phyloP scores from a whole-genome alignment of 2,329 filamentous ascomycete species.

The Dendrostoma leiphaemia region DNA sequence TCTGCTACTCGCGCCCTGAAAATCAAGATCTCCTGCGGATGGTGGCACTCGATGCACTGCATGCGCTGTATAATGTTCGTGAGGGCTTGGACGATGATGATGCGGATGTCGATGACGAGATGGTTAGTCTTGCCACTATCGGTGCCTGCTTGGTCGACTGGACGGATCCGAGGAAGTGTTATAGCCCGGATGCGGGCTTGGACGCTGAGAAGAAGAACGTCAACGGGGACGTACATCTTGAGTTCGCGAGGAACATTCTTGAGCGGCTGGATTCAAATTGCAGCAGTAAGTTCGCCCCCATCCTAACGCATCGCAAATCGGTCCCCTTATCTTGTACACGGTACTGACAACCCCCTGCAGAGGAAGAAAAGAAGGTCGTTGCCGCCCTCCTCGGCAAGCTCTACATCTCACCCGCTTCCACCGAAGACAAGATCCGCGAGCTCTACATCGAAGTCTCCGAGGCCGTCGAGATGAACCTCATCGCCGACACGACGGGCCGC shows the following conservation, averaged over 20 bases:
- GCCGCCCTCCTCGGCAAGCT: slow-evolving; percentile 79
- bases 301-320: neutral
- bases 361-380: slow-evolving; percentile 83
- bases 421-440: slow-evolving; percentile 55
- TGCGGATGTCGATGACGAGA: slow-evolving; percentile 70
- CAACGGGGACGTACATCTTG: slow-evolving; percentile 76
- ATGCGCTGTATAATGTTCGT: slow-evolving; percentile 69
- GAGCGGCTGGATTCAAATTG: slow-evolving; percentile 68
- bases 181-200: slow-evolving; percentile 44
- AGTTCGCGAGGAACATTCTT: slow-evolving; percentile 74
- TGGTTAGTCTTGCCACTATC: slow-evolving; percentile 76
- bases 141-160: slow-evolving; percentile 86
- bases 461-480: slow-evolving; percentile 61
- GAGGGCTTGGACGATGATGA: slow-evolving; percentile 74
- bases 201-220: slow-evolving; percentile 63
- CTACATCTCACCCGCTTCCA: slow-evolving; percentile 68
- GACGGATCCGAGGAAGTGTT: slow-evolving; percentile 88
- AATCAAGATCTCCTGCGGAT: slow-evolving; percentile 81
- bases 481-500: slow-evolving; percentile 58
- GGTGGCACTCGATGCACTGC: slow-evolving; percentile 71
- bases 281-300: slow-evolving; percentile 55
- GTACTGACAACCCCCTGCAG: slow-evolving; percentile 39
- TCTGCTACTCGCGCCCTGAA: slow-evolving; percentile 79
- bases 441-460: slow-evolving; percentile 57
- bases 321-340: neutral